Conservation (phyloP, 768 basidiomycete genomes). For the Mycena olivaceomarginata region DNA sequence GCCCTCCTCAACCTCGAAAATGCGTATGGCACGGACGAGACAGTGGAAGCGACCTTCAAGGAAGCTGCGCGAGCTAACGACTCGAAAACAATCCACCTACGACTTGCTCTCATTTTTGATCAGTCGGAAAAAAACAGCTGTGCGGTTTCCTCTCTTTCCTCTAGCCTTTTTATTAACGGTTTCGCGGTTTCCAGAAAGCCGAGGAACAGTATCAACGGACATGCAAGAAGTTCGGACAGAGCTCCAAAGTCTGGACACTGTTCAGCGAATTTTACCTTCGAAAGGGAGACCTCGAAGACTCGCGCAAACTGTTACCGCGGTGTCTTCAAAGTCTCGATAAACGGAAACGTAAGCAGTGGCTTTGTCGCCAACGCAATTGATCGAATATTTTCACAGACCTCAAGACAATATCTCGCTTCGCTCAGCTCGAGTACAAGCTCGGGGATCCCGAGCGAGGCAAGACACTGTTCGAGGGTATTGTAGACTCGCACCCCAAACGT, state of each 20-base stretch:
- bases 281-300: conserved; percentile 83
- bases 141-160: conserved; percentile 54
- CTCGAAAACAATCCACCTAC: conserved; percentile 91
- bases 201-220: conserved; percentile 93
- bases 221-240: conserved; percentile 95
- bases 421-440: conserved; percentile 94
- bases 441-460: conserved; percentile 97
- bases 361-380: not conserved
- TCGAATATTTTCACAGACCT: conserved; percentile 73
- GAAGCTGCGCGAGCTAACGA: conserved; percentile 95
- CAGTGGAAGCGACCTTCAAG: conserved; percentile 88
- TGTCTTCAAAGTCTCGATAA: conserved; percentile 94
- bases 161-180: conserved; percentile 16
- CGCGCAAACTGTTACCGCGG: conserved; percentile 90
- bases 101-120: conserved; percentile 89
- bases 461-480: conserved; percentile 96
- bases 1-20: conserved; percentile 97
- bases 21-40: conserved; percentile 90
- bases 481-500: conserved; percentile 96
- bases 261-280: conserved; percentile 91
- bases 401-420: conserved; percentile 96
- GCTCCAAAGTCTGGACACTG: conserved; percentile 95
- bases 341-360: conserved; percentile 85
- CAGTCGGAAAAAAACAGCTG: conserved; percentile 91
- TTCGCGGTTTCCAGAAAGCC: conserved; percentile 77